A percentile compares a stretch with the other conserved stretches of the same genome.
Conservation (phyloP, 176 grass and related monocot species). For the Raddia distichophylla region DNA sequence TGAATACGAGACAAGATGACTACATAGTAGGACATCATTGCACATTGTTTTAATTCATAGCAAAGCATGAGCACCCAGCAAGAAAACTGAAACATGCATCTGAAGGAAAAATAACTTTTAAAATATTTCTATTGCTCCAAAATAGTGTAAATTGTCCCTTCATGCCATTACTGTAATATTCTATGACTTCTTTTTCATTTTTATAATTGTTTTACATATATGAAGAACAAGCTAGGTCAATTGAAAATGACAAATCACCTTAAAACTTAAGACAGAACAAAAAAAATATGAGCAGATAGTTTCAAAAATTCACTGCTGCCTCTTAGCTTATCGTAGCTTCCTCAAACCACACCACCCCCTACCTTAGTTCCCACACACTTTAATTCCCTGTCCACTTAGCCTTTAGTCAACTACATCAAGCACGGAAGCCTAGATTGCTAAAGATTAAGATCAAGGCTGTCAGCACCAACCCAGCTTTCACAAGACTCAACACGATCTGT, state of each 20-base stretch:
- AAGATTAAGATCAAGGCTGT: background rate
- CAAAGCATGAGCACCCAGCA: no score
- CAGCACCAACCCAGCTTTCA: no score
- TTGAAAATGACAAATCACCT: background rate
- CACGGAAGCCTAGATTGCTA: background rate
- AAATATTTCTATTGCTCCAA: background rate
- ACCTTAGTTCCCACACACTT: background rate
- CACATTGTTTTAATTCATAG: no score
- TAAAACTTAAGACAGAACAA: background rate
- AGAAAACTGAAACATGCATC: background rate
- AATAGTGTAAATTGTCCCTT: background rate
- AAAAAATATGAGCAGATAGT: background rate
- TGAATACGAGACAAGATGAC: no score
- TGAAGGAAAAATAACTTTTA: background rate
- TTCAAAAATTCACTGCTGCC: background rate
- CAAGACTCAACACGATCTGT: no score
- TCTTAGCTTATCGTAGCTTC: background rate
- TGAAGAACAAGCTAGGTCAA: constrained; percentile 2
- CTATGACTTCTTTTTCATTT: background rate
- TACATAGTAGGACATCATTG: no score
- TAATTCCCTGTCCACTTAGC: background rate
- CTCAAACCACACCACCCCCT: background rate
- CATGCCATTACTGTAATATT: background rate
- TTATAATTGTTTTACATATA: background rate
- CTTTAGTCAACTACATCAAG: background rate